A percentile compares a stretch with the other conserved stretches of the same genome.
These are phyloP conservation scores for Solanum hybrid DNA, from an alignment of 305 asterid genomes.

Conservation along the genomic window DNA sequence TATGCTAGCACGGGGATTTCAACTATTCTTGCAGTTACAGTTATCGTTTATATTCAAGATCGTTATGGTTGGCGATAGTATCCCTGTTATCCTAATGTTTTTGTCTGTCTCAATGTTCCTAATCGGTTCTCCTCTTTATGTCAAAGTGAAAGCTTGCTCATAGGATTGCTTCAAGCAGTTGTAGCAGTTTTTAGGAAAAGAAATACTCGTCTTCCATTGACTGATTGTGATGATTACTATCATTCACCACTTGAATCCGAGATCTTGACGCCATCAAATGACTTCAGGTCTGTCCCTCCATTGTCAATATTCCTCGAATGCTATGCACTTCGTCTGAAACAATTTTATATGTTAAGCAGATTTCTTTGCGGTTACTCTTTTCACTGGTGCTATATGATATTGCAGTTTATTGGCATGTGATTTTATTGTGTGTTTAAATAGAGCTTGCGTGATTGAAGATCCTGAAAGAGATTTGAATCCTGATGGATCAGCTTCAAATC, in stretches of 20 bases:
- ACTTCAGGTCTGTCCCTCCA: not conserved
- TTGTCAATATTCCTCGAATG: not conserved
- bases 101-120: not conserved
- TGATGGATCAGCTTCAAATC: constrained; percentile 2
- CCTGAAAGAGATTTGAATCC: not conserved
- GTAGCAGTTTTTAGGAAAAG: not conserved
- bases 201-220: not conserved
- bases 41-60: constrained; percentile 27
- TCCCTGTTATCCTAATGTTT: not conserved
- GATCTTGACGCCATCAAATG: not conserved
- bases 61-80: constrained; percentile 26
- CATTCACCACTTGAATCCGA: not conserved
- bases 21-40: not conserved
- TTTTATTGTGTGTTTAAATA: not conserved
- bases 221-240: not conserved
- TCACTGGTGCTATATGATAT: not conserved
- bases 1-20: not conserved
- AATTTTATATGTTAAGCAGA: not conserved
- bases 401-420: not conserved
- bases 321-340: not conserved
- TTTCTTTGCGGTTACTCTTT: not conserved
- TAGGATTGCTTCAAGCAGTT: constrained; percentile 34
- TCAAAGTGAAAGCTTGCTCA: constrained; percentile 33
- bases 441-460: not conserved
- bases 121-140: constrained; percentile 39